Evolutionary conservation across 352 stramenopile genomes (phyloP), one percentile per base, ranked within the genome.

Genomic region (Plasmopara muralis): DNA sequence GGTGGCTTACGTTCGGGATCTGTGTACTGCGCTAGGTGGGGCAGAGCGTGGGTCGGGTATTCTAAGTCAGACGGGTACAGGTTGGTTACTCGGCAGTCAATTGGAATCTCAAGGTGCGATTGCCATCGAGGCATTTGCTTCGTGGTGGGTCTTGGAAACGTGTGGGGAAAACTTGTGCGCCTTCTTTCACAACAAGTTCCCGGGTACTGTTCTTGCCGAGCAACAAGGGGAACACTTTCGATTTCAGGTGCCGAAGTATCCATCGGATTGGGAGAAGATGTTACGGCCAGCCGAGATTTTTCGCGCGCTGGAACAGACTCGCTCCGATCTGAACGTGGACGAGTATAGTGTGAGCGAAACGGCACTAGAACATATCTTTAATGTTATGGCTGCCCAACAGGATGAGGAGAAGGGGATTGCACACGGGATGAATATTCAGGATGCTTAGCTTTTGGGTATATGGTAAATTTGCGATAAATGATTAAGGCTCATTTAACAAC

Each of bases 331-430:
- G 12, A 51, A 63, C 25, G 81, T 96, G 46, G 68, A 75, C 43
- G 79, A 94, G 63, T 96, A 96, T 60, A 85, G 71, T 41, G 70
- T 96, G 50, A 88, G 76, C 34, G 79, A 96, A 60, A 91, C 82
- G n/a, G 89, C 85, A 14, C 66, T 97, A 20, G 88, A 97, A 66
- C 74, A 91, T 43, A 91, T 97, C 63, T 96, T 97, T 72, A 95
- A 95, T 65, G 70, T 72, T 44, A 90, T 96, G 62, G 88, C 87
- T 0, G 68, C 68, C 0, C 67, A 90, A 47, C 83, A 94, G 51
- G 76, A 89, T n/a, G 62, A 76, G 42, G 67, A 77, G 55, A 65
- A 65, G 40, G 56, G 55, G 20, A 25, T 25, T 25, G 20, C 20
- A 25, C 20, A 25, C 20, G 20, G 20, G 20, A 25, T 25, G 20